Conservation (phyloP, 345 rosid genomes). For the Populus simonii region DNA sequence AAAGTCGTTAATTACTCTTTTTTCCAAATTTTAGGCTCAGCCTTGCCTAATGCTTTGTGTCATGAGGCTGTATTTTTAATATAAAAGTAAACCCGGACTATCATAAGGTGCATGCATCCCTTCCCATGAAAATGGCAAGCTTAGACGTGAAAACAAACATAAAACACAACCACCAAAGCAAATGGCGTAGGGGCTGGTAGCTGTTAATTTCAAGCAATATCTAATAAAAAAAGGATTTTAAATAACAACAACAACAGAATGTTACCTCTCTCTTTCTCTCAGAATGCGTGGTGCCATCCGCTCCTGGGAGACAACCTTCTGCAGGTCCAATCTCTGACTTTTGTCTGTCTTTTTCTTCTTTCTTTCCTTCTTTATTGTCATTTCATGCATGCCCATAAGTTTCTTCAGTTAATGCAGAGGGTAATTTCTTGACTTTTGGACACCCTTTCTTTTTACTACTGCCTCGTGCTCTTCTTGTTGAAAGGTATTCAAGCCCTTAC, state of each 20-base stretch:
- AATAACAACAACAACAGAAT: conserved; percentile 3
- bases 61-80: too few species aligned
- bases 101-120: background rate
- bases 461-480: background rate
- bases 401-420: background rate
- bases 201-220: conserved; percentile 13
- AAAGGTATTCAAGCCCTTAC: background rate
- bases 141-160: conserved; percentile 7
- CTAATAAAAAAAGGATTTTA: background rate
- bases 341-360: conserved; percentile 12
- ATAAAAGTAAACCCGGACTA: too few species aligned
- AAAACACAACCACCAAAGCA: conserved; percentile 26
- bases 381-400: background rate
- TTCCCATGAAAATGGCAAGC: background rate
- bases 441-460: background rate
- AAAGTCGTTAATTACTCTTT: too few species aligned
- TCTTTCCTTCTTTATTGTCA: background rate
- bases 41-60: too few species aligned
- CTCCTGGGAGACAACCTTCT: conserved; percentile 26
- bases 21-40: too few species aligned
- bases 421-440: conserved; percentile 13
- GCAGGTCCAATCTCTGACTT: conserved; percentile 24
- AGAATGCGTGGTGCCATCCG: conserved; percentile 5
- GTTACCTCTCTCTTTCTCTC: conserved; percentile 14
- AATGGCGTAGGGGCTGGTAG: conserved; percentile 6